Evolutionary conservation across 345 rosid species (phyloP), one percentile per base, ranked within the genome.

Genomic region (Streptanthus diversifolius): DNA sequence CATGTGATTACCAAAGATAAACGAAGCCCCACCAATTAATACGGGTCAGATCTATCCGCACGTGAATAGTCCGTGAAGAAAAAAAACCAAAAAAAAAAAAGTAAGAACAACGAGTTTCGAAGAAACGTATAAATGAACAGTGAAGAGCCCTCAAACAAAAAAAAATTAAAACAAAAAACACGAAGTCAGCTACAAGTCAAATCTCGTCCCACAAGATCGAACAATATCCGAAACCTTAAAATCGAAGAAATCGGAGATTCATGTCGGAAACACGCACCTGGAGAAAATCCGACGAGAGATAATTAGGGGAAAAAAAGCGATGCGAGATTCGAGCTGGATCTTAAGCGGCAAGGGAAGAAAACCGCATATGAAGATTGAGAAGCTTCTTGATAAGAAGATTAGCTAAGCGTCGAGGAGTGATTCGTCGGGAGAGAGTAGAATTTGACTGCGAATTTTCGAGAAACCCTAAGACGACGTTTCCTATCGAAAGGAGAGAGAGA

Each of bases 371-470:
- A 18, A 55, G 82, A 81, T 36, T 72, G 70, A 85, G 74, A 68
- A 66, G 63, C 32, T 68, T 21, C 5, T 36, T 63, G 75, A 29
- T 45, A 75, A 72, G 64, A 72, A 70, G 78, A 79, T 59, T 36
- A 47, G 14, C 19, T 9, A 3, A 37, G 44, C 37, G 2, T 12
- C 7, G 13, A 48, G n/a, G 45, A 7, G 33, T 59, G 89, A 90
- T 86, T 84, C 80, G 71, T 32, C 32, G 43, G 19, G 53, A 13
- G 56, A 35, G 81, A 19, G 82, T 43, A 76, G 51, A 83, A 84
- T 83, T 83, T 64, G 86, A 85, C 82, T 78, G 88, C 84, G 92
- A 82, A 78, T 52, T 72, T 80, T 72, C 9, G 29, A 35, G 41
- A 84, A 86, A 80, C 92, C 95, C 92, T 89, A 85, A 79, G 61